Percentiles rank a stretch among this genome's conserved stretches.
phyloP scores from a whole-genome alignment of 352 stramenopile species.

The Thraustochytrium sp. region DNA sequence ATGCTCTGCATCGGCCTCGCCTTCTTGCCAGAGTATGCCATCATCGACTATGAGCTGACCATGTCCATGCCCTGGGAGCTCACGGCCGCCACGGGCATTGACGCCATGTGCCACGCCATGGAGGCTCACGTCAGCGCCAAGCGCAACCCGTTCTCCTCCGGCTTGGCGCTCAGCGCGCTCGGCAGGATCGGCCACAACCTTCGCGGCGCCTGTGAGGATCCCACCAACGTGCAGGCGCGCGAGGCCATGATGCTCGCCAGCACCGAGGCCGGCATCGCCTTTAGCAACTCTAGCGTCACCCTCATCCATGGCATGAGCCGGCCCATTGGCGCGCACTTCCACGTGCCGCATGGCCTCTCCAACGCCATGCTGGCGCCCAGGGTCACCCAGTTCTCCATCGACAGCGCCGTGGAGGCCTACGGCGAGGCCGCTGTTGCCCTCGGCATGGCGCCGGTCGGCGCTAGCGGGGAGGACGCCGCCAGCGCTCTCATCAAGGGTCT shows the following conservation, averaged over 20 bases:
- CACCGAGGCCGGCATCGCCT: constrained; percentile 43
- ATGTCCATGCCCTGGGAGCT: constrained; percentile 22
- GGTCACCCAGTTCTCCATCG: constrained; percentile 33
- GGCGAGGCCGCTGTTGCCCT: background rate
- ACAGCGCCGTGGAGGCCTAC: background rate
- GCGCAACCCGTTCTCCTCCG: constrained; percentile 19
- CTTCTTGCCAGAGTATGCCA: constrained; percentile 18
- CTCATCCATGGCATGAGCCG: constrained; percentile 40
- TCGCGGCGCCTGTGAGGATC: constrained; percentile 14
- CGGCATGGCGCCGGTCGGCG: background rate
- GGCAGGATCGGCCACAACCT: constrained; percentile 15
- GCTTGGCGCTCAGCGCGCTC: background rate
- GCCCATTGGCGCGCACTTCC: constrained; percentile 30
- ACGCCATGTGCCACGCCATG: constrained; percentile 39
- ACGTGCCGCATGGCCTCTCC: constrained; percentile 37
- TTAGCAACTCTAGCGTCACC: constrained; percentile 10
- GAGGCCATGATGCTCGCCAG: constrained; percentile 45
- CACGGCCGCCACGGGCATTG: constrained; percentile 22
- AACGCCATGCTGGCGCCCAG: constrained; percentile 44
- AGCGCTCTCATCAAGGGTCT: background rate
- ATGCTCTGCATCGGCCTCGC: constrained; percentile 32
- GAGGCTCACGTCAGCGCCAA: constrained; percentile 29
- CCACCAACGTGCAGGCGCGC: background rate
- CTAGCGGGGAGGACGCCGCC: background rate
- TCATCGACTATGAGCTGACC: constrained; percentile 39